Evolutionary conservation across 1,139 yeast genomes (phyloP), one percentile per base, ranked within the genome.

Genomic region (Chernovozyma sophiae-reginae): DNA sequence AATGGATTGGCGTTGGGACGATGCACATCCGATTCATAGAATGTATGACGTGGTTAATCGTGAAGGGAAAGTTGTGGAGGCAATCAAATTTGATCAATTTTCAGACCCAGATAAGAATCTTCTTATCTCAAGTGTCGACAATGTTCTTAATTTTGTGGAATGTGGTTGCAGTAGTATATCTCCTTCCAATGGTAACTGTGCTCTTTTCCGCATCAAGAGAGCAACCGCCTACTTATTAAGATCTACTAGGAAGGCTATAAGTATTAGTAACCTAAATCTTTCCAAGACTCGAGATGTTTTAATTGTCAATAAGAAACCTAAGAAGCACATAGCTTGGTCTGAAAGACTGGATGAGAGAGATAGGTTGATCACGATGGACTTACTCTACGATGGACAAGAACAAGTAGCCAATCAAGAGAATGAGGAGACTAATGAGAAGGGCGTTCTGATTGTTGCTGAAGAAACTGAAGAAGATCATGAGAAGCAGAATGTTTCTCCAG

Each of bases 1-100:
- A 1, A 61, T 86, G 18, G 77, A 77, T 2, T 90, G 97, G 97
- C 86, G 83, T 44, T 90, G 96, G 96, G 96, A 89, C 53, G 53
- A 60, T 4, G 49, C 61, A 11, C 96, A 89, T 54, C 96, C 97
- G 2, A 84, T 86, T 27, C 63, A 65, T 39, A 71, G 70, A 45
- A 58, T 85, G 41, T 68, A 73, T 30, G 59, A 62, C 23, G 31
- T 28, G 23, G 23, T 28, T 11, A 18, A 37, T 16, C 28, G 54
- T 42, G 25, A 43, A 40, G 27, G 56, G 11, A 46, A 59, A 31
- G 42, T 33, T 20, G 43, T 46, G 3, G 69, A 60, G 33, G 53
- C 52, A 3, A 37, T 52, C 15, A 67, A 67, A 43, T 74, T 76
- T 52, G 81, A 77, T 35, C 70, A 62, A 32, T 54, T 81, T 31